These are phyloP conservation scores for Talaromyces sp. DNA, from an alignment of 2,329 filamentous ascomycete genomes.

Conservation along the genomic window DNA sequence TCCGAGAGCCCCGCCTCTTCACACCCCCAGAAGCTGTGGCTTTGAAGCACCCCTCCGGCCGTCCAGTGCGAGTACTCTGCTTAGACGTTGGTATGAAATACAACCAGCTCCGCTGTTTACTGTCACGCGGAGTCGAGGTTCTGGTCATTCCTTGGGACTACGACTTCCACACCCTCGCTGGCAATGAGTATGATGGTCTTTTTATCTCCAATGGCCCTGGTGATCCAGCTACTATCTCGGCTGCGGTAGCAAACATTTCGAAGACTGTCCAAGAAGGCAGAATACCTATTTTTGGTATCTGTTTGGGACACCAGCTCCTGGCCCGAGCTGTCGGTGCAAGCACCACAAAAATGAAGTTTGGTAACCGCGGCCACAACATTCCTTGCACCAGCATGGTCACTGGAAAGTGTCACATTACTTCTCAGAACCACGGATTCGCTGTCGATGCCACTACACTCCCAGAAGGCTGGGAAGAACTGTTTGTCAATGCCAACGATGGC, in stretches of 20 bases:
- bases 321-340: slow-evolving; percentile 79
- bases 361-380: slow-evolving; percentile 97
- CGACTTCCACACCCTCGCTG: slow-evolving; percentile 71
- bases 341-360: slow-evolving; percentile 97
- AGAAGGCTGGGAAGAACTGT: slow-evolving; percentile 82
- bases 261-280: slow-evolving; percentile 70
- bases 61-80: slow-evolving; percentile 79
- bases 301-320: slow-evolving; percentile 88
- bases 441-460: slow-evolving; percentile 76
- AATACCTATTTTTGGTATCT: slow-evolving; percentile 92
- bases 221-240: slow-evolving; percentile 78
- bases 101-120: slow-evolving; percentile 91
- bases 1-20: slow-evolving; percentile 80
- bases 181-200: slow-evolving; percentile 86
- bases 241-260: slow-evolving; percentile 73
- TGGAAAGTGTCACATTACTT: slow-evolving; percentile 97
- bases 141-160: slow-evolving; percentile 95
- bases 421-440: slow-evolving; percentile 95
- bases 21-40: slow-evolving; percentile 65
- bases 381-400: slow-evolving; percentile 94
- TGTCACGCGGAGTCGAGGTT: slow-evolving; percentile 87
- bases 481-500: slow-evolving; percentile 96
- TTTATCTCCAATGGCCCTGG: slow-evolving; percentile 98
- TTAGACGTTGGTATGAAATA: slow-evolving; percentile 98
- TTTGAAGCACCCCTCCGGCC: slow-evolving; percentile 82